Evolutionary conservation across 805 yeast genomes (phyloP).

Genomic region (Yamadazyma scolyti): DNA sequence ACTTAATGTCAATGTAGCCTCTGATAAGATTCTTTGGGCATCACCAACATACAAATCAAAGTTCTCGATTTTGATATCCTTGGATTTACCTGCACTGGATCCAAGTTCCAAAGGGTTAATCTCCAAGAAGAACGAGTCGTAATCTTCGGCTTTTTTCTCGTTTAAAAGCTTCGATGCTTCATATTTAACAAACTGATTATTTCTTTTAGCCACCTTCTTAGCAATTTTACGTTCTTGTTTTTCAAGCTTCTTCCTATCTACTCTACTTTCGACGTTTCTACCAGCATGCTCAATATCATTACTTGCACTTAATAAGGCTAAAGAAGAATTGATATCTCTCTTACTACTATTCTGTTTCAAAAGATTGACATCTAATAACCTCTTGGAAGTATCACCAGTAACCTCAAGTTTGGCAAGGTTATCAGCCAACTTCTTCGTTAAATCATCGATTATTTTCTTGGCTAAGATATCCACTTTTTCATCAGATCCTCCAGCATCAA

Average conservation of each 20-base stretch:
- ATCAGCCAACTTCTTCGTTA: conserved; percentile 52
- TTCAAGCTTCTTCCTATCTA: conserved; percentile 93
- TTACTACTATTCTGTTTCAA: conserved; percentile 53
- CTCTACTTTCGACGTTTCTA: conserved; percentile 87
- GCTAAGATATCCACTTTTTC: conserved; percentile 51
- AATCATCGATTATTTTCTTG: conserved; percentile 42
- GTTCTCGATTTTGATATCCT: conserved; percentile 89
- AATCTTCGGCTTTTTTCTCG: conserved; percentile 64
- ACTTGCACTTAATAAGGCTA: conserved; percentile 73
- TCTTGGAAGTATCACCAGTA: conserved; percentile 84
- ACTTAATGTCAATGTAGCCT: conserved; percentile 80
- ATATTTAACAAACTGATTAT: conserved; percentile 77
- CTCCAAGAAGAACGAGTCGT: conserved; percentile 91
- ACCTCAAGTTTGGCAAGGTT: conserved; percentile 71
- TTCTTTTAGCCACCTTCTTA: conserved; percentile 90
- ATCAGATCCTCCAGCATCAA: conserved; percentile 78
- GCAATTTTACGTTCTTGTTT: conserved; percentile 98
- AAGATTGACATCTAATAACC: conserved; percentile 77
- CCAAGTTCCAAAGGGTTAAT: conserved; percentile 94
- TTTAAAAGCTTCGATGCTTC: conserved; percentile 90
- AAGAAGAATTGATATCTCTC: conserved; percentile 70
- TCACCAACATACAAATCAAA: conserved; percentile 95
- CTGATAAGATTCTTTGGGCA: conserved; percentile 87
- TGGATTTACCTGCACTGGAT: conserved; percentile 83
- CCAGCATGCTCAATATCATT: conserved; percentile 90